Base-by-base conservation (phyloP, 2,329 filamentous ascomycete species). In the Pyrenophora tritici-repentis region DNA sequence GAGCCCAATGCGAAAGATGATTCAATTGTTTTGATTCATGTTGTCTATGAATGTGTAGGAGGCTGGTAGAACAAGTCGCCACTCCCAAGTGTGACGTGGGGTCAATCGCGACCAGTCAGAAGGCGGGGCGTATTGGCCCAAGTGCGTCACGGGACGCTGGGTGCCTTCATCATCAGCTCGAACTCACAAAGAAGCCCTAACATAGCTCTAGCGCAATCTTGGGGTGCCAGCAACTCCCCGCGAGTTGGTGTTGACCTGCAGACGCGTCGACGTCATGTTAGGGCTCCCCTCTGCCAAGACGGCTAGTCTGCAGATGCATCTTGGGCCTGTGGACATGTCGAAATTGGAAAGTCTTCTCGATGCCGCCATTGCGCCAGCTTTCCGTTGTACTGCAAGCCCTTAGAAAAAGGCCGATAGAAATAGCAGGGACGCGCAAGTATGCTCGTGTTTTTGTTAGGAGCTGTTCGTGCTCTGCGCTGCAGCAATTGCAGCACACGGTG, bases 391-490 rank as follows among this genome's bases (percentile, higher is more conserved):
- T 59, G 13, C 42, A 57, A 31, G 47, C 52, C 36, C 38, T 49
- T 20, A 59, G 50, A 43, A 47, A 46, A 16, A 33, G 40, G 17
- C 53, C 50, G 47, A 45, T 59, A 50, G 31, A 18, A 20, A 32
- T 40, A 13, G 16, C 29, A 26, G 6, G 29, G 29, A 13, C 18
- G 35, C 49, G 8, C 18, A 46, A 45, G 14, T 22, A 64, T 62
- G 58, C 29, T 12, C 44, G 29, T 37, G 29, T 55, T n/a, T 47
- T 59, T 34, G 34, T 38, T 17, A 50, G 71, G 44, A 54, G 51
- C 43, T 75, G 72, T 49, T 75, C 72, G 36, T 73, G 70, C 55
- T 69, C 70, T 14, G 58, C 70, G 29, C 63, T 65, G 12, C 62
- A 65, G n/a, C n/a, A n/a, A n/a, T n/a, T n/a, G n/a, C n/a, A n/a